Base-by-base conservation (phyloP, 2,329 filamentous ascomycete species). In the Podosphaera xanthii region DNA sequence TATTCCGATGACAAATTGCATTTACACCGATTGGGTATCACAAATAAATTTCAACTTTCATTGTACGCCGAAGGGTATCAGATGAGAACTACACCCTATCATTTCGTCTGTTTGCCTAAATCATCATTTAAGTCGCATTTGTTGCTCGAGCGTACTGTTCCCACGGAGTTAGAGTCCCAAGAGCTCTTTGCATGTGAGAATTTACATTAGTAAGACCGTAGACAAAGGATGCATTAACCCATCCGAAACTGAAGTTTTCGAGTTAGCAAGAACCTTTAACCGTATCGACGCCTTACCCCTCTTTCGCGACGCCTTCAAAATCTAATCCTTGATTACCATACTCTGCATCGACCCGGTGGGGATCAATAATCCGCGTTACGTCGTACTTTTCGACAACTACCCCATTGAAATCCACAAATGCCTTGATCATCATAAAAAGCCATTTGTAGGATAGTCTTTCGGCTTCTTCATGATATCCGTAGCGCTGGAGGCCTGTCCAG, bases 361-460 rank as follows among this genome's bases (percentile, higher is more conserved):
- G 90, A 67, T 95, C 90, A 60, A 90, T 81, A 4, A 86, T 83
- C 60, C 87, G 77, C 30, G 91, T 97, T 61, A 98, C 92, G 71
- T 98, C 87, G 74, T 98, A 98, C 74, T 98, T 98, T 73, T 98
- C 92, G 4, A 97, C 92, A 1, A 98, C 91, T 7, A 96, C 89
- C 46, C 92, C 92, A 69, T 97, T 97, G 76, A 91, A 97, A 71
- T 98, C 91, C 61, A 96, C 90, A 73, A 97, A 97, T 0, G 92
- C 90, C 72, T 94, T 96, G 60, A 88, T 96, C 67, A 96, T 89
- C 91, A 97, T 97, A 70, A 90, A 94, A 58, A 96, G 74, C 92
- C 92, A 98, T 71, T 92, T 89, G 73, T 98, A 98, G 0, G 88
- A 86, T 63, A 98, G 73, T 40, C 89, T 78, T 72, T 95, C 86